Base-by-base conservation (phyloP, 2,329 filamentous ascomycete genomes). In the Calonectria crousiana region DNA sequence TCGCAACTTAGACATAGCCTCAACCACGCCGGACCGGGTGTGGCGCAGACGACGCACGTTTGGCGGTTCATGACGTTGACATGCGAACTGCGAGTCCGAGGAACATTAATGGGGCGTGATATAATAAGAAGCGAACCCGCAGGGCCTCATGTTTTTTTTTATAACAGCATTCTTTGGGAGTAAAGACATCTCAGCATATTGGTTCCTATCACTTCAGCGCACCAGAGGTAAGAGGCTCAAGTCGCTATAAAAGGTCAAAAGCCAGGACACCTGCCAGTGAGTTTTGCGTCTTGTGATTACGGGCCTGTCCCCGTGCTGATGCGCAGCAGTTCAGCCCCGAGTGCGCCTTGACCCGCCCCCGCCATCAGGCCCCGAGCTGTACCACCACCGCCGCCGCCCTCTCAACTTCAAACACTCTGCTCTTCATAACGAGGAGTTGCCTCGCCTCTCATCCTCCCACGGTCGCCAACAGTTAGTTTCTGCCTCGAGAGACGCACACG, bases 1-100 rank as follows among this genome's bases (percentile, higher is more conserved):
- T 68, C 75, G 71, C 32, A 58, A 70, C 53, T 28, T 41, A 32
- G 72, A 74, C 78, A 79, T 78, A 78, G 78, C 78, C 78, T 74
- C 77, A 69, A 64, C 64, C 32, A 56, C 14, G 30, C 66, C 52
- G 65, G 73, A 53, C 58, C 74, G 69, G 69, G 49, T 76, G 75
- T 76, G 78, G 66, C 74, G 75, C 68, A 75, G 75, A 51, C 71
- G 64, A 73, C 68, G 67, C 75, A 71, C 64, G 68, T 66, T 62
- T 69, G 36, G 52, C 34, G 67, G 67, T 71, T 70, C 77, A 75
- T 79, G 74, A 78, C 78, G 77, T 79, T 52, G 73, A 36, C 69
- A 70, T 66, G 65, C 70, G 44, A 66, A 67, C 52, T 44, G 36
- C 64, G 30, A 36, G 52, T 53, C 52, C 23, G 47, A 73, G 65